phyloP scores from a whole-genome alignment of 2,329 filamentous ascomycete genomes.

The Botryosphaeria dothidea region DNA sequence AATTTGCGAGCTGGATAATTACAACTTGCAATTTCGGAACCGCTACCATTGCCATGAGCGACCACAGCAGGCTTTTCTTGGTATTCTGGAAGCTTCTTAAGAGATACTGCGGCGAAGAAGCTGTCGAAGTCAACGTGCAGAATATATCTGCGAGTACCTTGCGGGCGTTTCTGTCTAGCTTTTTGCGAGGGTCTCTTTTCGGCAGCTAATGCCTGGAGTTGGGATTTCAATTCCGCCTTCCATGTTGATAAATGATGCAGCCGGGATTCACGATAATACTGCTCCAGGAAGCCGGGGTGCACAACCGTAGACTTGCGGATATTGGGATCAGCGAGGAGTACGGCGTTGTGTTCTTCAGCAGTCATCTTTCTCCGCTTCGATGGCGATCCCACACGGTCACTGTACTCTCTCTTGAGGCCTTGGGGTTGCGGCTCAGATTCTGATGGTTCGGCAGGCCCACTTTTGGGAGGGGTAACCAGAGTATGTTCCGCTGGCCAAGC shows the following conservation, averaged over 20 bases:
- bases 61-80: constrained; percentile 81
- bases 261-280: constrained; percentile 93
- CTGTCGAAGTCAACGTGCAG: constrained; percentile 98
- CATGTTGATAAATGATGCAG: constrained; percentile 93
- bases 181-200: constrained; percentile 62
- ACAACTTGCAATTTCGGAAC: constrained; percentile 95
- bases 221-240: constrained; percentile 92
- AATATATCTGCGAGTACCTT: constrained; percentile 74
- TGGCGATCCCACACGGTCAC: constrained; percentile 14
- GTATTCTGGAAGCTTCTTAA: constrained; percentile 74
- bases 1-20: constrained; percentile 88
- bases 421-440: background rate
- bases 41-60: constrained; percentile 80
- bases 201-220: constrained; percentile 76
- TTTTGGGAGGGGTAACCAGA: constrained; percentile 32
- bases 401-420: background rate
- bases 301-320: constrained; percentile 87
- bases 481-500: constrained; percentile 18
- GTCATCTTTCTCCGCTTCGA: constrained; percentile 58
- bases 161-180: constrained; percentile 54
- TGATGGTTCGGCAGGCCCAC: constrained; percentile 24
- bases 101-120: constrained; percentile 93
- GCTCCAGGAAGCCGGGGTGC: constrained; percentile 89
- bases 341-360: constrained; percentile 89
- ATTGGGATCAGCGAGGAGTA: constrained; percentile 78